Evolutionary conservation across 352 stramenopile genomes (phyloP).

Genomic region (Globisporangium alternatum): DNA sequence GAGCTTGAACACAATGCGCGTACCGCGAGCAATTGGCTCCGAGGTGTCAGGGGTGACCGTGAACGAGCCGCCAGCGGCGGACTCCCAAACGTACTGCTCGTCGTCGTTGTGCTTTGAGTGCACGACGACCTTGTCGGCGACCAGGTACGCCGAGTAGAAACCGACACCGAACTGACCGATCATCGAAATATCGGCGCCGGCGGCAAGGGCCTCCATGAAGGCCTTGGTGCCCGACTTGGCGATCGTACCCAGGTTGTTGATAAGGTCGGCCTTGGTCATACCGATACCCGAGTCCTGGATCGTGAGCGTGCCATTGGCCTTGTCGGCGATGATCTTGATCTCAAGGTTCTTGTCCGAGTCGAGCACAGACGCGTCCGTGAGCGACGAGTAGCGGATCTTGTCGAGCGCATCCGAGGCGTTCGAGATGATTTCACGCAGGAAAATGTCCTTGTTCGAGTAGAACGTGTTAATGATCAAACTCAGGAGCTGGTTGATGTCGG

Average conservation of each 20-base stretch:
- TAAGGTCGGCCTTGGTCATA: slow-evolving; percentile 99
- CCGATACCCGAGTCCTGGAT: slow-evolving; percentile 99
- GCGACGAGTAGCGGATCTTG: slow-evolving; percentile 97
- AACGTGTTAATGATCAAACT: slow-evolving; percentile 99
- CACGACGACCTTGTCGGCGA: slow-evolving; percentile 98
- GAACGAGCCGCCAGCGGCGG: slow-evolving; percentile 97
- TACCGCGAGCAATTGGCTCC: slow-evolving; percentile 89
- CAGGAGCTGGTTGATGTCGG: slow-evolving; percentile 99
- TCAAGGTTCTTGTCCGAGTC: slow-evolving; percentile 97
- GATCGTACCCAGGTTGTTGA: slow-evolving; percentile 99
- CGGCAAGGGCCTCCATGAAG: slow-evolving; percentile 98
- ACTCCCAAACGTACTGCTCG: slow-evolving; percentile 97
- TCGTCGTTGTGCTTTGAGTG: slow-evolving; percentile 99
- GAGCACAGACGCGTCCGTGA: slow-evolving; percentile 95
- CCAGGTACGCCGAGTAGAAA: slow-evolving; percentile 99
- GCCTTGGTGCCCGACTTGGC: slow-evolving; percentile 99
- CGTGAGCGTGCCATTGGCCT: slow-evolving; percentile 99
- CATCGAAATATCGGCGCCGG: slow-evolving; percentile 98
- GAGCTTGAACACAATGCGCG: slow-evolving; percentile 95
- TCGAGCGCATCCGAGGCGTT: slow-evolving; percentile 96
- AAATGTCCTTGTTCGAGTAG: slow-evolving; percentile 99
- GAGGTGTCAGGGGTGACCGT: slow-evolving; percentile 91
- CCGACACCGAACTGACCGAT: slow-evolving; percentile 99
- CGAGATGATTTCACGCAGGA: slow-evolving; percentile 96
- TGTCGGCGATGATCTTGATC: slow-evolving; percentile 99